Conservation (phyloP, 768 basidiomycete genomes). For the Russula brevipes region DNA sequence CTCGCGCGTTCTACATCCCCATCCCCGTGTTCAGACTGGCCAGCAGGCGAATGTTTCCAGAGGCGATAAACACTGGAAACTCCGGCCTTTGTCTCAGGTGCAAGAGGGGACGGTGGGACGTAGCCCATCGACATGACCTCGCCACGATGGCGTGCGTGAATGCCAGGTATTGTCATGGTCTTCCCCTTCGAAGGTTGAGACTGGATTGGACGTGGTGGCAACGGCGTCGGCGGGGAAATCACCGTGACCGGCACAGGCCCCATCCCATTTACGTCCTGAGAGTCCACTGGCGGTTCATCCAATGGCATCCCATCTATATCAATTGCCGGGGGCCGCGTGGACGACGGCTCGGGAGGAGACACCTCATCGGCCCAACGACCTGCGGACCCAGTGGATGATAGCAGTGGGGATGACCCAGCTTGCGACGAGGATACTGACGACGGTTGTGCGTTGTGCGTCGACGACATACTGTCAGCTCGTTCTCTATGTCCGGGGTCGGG, state of each 20-base stretch:
- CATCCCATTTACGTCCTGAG: not conserved
- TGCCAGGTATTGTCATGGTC: constrained; percentile 83
- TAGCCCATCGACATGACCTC: constrained; percentile 85
- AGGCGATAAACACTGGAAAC: constrained; percentile 70
- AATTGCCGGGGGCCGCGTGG: not conserved
- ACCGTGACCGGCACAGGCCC: not conserved
- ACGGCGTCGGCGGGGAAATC: constrained; percentile 6
- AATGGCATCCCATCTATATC: constrained; percentile 8
- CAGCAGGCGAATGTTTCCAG: constrained; percentile 54
- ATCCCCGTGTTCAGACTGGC: constrained; percentile 15
- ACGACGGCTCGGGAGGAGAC: not conserved
- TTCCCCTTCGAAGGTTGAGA: constrained; percentile 69
- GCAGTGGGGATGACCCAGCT: constrained; percentile 29
- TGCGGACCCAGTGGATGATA: constrained; percentile 22
- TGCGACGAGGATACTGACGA: constrained; percentile 29
- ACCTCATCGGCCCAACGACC: constrained; percentile 3
- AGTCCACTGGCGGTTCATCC: constrained; percentile 1
- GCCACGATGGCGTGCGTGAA: constrained; percentile 78
- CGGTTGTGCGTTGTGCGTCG: constrained; percentile 22
- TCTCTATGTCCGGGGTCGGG: constrained; percentile 30
- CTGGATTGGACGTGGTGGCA: constrained; percentile 48
- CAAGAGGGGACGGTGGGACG: constrained; percentile 45
- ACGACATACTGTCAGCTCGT: constrained; percentile 30
- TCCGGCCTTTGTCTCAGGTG: constrained; percentile 40
- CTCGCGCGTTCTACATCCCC: constrained; percentile 8